Percentiles rank a stretch among this genome's conserved stretches.
Conservation (phyloP, 345 rosid genomes). For the Punica granatum region DNA sequence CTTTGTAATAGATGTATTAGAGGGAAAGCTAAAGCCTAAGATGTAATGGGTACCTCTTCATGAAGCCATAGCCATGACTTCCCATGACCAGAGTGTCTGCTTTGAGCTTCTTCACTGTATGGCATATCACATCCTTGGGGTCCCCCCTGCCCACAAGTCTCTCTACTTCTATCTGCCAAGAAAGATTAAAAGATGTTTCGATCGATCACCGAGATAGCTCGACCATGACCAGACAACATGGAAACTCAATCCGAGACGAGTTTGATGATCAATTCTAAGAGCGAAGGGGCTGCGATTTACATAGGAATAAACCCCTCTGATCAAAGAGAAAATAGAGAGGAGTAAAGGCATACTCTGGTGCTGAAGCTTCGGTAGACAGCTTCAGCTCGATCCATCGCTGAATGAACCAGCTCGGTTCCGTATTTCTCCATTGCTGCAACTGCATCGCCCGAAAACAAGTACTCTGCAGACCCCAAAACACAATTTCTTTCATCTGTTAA, state of each 20-base stretch:
- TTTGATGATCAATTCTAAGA: too few relatives aligned
- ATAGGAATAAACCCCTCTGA: not conserved
- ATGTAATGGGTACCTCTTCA: constrained; percentile 50
- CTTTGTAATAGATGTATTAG: not conserved
- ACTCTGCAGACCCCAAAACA: constrained; percentile 25
- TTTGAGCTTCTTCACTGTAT: constrained; percentile 49
- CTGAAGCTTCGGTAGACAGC: constrained; percentile 37
- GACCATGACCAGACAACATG: not conserved
- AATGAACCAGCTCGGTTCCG: constrained; percentile 39
- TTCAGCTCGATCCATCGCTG: constrained; percentile 76
- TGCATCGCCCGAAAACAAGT: constrained; percentile 45
- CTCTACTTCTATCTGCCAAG: constrained; percentile 39
- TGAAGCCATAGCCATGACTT: constrained; percentile 91
- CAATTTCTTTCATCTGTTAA: not conserved
- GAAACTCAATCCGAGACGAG: not conserved
- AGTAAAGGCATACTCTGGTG: constrained; percentile 14
- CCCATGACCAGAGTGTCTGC: constrained; percentile 90
- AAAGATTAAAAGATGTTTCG: not conserved
- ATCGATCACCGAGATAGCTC: too few relatives aligned
- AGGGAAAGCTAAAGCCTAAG: too few relatives aligned
- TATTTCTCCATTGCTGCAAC: constrained; percentile 39
- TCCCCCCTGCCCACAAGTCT: constrained; percentile 69
- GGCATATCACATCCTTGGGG: constrained; percentile 77
- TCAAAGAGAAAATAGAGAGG: not conserved
- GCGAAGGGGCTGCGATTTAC: too few relatives aligned